Percentiles rank a stretch among this genome's conserved stretches.
These are phyloP conservation scores for Chrysochromulina tobinii DNA, from an alignment of 78 protist genomes.

Conservation along the genomic window DNA sequence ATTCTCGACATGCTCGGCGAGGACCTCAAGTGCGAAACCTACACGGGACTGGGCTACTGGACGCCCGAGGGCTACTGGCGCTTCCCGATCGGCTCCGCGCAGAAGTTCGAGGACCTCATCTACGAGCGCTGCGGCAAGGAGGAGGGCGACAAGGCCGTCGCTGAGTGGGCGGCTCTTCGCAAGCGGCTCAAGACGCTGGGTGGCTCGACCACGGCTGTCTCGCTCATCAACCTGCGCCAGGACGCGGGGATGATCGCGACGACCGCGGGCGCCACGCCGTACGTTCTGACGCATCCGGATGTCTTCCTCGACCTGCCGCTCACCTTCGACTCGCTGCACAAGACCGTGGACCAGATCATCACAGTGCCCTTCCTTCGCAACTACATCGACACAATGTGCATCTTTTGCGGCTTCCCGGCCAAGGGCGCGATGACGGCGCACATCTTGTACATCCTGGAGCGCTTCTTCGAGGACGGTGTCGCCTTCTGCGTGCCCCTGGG, in stretches of 20 bases:
- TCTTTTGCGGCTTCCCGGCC: slow-evolving; percentile 19
- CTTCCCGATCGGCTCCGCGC: neutral
- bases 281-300: neutral
- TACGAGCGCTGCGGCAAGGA: neutral
- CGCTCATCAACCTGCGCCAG: neutral
- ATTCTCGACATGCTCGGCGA: neutral
- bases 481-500: neutral
- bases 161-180: neutral
- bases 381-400: slow-evolving; percentile 18
- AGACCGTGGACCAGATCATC: neutral
- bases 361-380: slow-evolving; percentile 17
- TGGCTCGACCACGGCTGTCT: neutral
- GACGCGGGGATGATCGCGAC: neutral
- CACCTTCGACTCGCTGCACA: slow-evolving; percentile 6
- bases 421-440: slow-evolving; percentile 31
- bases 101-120: neutral
- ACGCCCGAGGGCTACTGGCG: slow-evolving; percentile 18
- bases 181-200: neutral
- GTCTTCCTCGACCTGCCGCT: neutral
- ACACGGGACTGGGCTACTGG: slow-evolving; percentile 3
- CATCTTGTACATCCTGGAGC: slow-evolving; percentile 18
- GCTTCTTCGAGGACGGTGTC: neutral
- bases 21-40: neutral
- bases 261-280: neutral
- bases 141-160: neutral